These are phyloP conservation scores for Aschersonia sp. DNA, from an alignment of 2,329 filamentous ascomycete genomes.

Conservation along the genomic window DNA sequence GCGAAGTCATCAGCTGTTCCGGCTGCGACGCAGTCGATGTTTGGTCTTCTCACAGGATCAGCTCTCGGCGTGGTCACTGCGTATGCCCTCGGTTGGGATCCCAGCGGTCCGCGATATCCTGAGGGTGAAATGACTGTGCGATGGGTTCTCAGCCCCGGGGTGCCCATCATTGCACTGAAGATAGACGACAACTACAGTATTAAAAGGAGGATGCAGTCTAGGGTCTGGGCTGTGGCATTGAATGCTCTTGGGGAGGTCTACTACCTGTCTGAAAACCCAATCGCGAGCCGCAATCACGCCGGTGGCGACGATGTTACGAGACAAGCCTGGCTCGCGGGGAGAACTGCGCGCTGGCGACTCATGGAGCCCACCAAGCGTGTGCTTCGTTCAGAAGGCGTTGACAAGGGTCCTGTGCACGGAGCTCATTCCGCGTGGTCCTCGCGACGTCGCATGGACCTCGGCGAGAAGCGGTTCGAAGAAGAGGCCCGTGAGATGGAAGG, in stretches of 20 bases:
- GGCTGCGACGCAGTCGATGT: slow-evolving; percentile 56
- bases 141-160: slow-evolving; percentile 84
- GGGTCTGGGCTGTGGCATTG: slow-evolving; percentile 82
- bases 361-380: slow-evolving; percentile 63
- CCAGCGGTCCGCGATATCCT: slow-evolving; percentile 44
- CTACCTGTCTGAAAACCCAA: slow-evolving; percentile 62
- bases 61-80: slow-evolving; percentile 70
- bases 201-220: slow-evolving; percentile 51
- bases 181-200: slow-evolving; percentile 72
- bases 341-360: slow-evolving; percentile 67
- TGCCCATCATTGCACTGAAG: slow-evolving; percentile 72
- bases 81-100: slow-evolving; percentile 56
- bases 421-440: slow-evolving; percentile 73
- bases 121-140: slow-evolving; percentile 72
- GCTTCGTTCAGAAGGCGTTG: slow-evolving; percentile 58
- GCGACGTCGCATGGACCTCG: slow-evolving; percentile 56
- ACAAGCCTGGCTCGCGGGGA: slow-evolving; percentile 67
- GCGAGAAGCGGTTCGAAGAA: slow-evolving; percentile 52
- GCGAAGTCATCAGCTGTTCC: slow-evolving; percentile 67
- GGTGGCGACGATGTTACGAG: slow-evolving; percentile 43
- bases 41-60: slow-evolving; percentile 74
- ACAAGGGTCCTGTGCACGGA: slow-evolving; percentile 50
- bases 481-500: slow-evolving; percentile 74
- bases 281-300: slow-evolving; percentile 31
- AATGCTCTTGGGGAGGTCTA: slow-evolving; percentile 90